Evolutionary conservation across 2,329 filamentous ascomycete species (phyloP).

Genomic region (Dactylellina haptotyla): DNA sequence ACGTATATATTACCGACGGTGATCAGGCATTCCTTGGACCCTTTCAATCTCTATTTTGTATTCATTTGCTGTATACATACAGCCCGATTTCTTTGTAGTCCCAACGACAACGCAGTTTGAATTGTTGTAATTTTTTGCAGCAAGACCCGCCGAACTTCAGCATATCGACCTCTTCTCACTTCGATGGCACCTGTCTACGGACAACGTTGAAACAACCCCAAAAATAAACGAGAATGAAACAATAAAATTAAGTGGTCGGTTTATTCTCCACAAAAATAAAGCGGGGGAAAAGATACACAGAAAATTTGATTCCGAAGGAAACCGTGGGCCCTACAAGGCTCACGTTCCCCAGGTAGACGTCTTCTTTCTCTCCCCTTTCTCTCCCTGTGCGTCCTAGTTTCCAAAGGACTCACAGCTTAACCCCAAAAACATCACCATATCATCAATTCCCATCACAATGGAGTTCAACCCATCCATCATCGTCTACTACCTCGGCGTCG

Average conservation of each 20-base stretch:
- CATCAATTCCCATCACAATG: background rate
- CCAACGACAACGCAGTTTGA: background rate
- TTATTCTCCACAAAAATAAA: background rate
- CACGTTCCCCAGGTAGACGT: background rate
- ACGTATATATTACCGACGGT: too few species aligned
- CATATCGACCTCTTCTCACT: background rate
- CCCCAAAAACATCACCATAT: background rate
- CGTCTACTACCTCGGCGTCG: background rate
- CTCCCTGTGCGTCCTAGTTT: background rate
- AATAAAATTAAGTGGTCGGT: background rate
- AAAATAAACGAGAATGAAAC: background rate
- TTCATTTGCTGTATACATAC: too few species aligned
- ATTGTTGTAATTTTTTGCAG: constrained; percentile 2
- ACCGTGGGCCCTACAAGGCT: background rate
- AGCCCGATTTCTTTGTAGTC: too few species aligned
- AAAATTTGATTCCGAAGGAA: background rate
- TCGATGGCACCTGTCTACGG: background rate
- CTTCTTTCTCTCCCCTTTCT: background rate
- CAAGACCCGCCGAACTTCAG: background rate
- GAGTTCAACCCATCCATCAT: background rate
- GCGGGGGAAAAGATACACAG: background rate
- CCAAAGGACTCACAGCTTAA: background rate
- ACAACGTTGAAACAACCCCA: background rate
- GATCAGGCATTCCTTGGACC: too few species aligned
- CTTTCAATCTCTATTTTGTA: too few species aligned